Percentiles rank a stretch among this genome's conserved stretches.
phyloP scores from a whole-genome alignment of 1,284 basidiomycete genomes.

The Cryptococcus sp. region DNA sequence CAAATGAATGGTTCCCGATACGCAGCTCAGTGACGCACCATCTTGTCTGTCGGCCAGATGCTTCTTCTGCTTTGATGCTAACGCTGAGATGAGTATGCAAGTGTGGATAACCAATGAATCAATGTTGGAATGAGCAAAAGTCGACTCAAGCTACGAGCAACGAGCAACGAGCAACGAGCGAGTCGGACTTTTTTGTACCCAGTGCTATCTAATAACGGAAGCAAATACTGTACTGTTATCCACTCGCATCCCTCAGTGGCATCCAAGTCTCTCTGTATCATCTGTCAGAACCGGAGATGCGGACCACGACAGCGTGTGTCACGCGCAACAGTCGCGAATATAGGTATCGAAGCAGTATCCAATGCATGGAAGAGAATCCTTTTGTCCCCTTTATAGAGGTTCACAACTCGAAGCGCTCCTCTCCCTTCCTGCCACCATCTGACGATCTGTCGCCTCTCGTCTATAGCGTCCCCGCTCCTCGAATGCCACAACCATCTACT shows the following conservation, averaged over 20 bases:
- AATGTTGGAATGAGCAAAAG: too few species aligned
- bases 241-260: neutral
- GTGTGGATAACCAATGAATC: too few species aligned
- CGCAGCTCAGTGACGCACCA: too few species aligned
- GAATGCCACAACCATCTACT: conserved; percentile 22
- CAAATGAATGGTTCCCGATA: too few species aligned
- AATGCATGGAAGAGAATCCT: conserved; percentile 1
- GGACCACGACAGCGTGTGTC: too few species aligned
- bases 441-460: neutral
- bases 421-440: neutral
- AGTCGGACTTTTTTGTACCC: too few species aligned
- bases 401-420: neutral
- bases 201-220: conserved; percentile 2
- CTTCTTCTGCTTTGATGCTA: too few species aligned
- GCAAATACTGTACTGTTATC: conserved; percentile 4
- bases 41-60: too few species aligned
- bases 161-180: too few species aligned
- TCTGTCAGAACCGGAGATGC: neutral
- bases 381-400: neutral
- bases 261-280: conserved; percentile 3
- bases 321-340: too few species aligned
- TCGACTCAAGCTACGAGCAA: too few species aligned
- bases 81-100: too few species aligned
- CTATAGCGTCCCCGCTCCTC: neutral
- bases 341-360: neutral